Conservation (phyloP, 768 basidiomycete species). For the Serendipita vermifera region DNA sequence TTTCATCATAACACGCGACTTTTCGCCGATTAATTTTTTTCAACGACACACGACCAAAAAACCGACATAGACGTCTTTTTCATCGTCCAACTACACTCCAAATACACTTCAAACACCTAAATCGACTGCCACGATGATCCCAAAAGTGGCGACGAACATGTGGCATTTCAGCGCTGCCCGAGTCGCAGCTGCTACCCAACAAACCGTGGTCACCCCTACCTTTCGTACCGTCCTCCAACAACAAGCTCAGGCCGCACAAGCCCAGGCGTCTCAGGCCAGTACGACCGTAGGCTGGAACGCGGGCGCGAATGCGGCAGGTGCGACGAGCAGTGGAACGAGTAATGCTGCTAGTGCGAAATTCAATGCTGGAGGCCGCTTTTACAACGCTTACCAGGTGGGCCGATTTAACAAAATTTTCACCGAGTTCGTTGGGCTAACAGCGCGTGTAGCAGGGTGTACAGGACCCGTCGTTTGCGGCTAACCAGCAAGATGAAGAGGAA, state of each 20-base stretch:
- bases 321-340: background rate
- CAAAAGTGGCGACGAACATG: slow-evolving; percentile 69
- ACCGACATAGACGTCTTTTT: no score
- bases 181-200: slow-evolving; percentile 54
- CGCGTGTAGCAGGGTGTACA: slow-evolving; percentile 62
- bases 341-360: slow-evolving; percentile 57
- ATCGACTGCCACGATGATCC: slow-evolving; percentile 41
- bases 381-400: slow-evolving; percentile 54
- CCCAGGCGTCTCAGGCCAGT: slow-evolving; percentile 33
- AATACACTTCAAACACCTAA: background rate
- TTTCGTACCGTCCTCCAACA: slow-evolving; percentile 59
- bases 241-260: slow-evolving; percentile 21
- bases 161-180: slow-evolving; percentile 63
- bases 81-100: background rate
- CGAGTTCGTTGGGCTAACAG: slow-evolving; percentile 30
- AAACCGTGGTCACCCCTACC: slow-evolving; percentile 32
- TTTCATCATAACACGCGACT: no score
- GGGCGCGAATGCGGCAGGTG: slow-evolving; percentile 42
- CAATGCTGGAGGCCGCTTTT: slow-evolving; percentile 56
- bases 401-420: slow-evolving; percentile 8
- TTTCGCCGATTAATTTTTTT: background rate
- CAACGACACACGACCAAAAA: background rate
- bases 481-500: slow-evolving; percentile 39
- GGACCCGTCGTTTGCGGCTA: slow-evolving; percentile 45
- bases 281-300: slow-evolving; percentile 33